Evolutionary conservation across 2,329 filamentous ascomycete genomes (phyloP).

Genomic region (Fusarium sp.): DNA sequence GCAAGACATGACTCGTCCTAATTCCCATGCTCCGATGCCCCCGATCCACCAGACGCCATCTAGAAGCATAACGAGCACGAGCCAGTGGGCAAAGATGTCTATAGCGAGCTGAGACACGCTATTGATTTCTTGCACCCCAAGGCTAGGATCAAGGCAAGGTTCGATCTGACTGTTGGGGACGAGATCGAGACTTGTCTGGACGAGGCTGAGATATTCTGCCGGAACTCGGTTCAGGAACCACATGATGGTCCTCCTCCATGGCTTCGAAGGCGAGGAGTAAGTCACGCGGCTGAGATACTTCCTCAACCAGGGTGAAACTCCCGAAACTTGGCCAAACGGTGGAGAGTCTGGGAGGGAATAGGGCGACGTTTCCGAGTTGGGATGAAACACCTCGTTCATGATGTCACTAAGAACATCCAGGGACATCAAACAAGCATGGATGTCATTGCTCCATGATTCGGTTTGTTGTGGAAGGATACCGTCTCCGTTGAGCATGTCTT

Average conservation of each 20-base stretch:
- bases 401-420: slow-evolving; percentile 22
- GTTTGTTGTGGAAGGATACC: neutral
- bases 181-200: slow-evolving; percentile 48
- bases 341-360: slow-evolving; percentile 1
- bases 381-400: slow-evolving; percentile 18
- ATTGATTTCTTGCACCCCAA: neutral
- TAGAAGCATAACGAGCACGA: slow-evolving; percentile 52
- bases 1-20: slow-evolving; percentile 42
- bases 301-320: slow-evolving; percentile 32
- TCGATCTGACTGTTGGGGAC: slow-evolving; percentile 13
- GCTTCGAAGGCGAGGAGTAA: slow-evolving; percentile 41
- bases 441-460: neutral
- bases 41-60: slow-evolving; percentile 57
- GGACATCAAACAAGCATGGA: slow-evolving; percentile 19
- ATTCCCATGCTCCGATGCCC: slow-evolving; percentile 50
- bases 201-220: slow-evolving; percentile 47
- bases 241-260: slow-evolving; percentile 53
- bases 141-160: neutral
- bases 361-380: neutral
- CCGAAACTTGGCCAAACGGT: neutral
- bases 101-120: slow-evolving; percentile 44
- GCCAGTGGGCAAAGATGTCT: slow-evolving; percentile 55
- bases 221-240: slow-evolving; percentile 56
- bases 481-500: neutral
- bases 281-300: slow-evolving; percentile 42